Percentiles rank a stretch among this genome's conserved stretches.
These are phyloP conservation scores for Cryoendolithus antarcticus DNA, from an alignment of 2,329 filamentous ascomycete species.

Conservation along the genomic window DNA sequence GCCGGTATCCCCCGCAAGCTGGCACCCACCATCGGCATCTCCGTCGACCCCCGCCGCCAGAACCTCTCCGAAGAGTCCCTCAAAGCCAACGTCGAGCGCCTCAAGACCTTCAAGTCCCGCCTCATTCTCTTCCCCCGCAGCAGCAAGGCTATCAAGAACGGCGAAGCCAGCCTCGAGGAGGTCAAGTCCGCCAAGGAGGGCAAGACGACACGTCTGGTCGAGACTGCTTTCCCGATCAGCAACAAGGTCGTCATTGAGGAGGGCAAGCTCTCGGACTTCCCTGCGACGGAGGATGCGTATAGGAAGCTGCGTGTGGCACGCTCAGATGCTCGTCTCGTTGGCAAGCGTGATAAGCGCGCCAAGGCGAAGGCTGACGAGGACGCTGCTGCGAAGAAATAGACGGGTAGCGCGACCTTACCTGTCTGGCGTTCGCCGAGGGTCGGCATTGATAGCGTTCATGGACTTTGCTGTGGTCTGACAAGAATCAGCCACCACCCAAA, in stretches of 20 bases:
- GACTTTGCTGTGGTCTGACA: too few species aligned
- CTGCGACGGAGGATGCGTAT: slow-evolving; percentile 77
- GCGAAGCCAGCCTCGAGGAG: slow-evolving; percentile 73
- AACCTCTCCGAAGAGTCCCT: slow-evolving; percentile 96
- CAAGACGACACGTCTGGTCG: slow-evolving; percentile 29
- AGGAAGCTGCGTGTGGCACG: slow-evolving; percentile 71
- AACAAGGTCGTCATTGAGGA: slow-evolving; percentile 63
- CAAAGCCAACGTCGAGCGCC: slow-evolving; percentile 86
- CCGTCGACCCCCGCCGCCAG: slow-evolving; percentile 90
- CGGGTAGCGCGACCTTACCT: slow-evolving; percentile 3
- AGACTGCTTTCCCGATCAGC: slow-evolving; percentile 57
- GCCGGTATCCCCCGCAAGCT: slow-evolving; percentile 90
- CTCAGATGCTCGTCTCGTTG: slow-evolving; percentile 67
- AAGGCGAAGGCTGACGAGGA: slow-evolving; percentile 79
- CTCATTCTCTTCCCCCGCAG: slow-evolving; percentile 97
- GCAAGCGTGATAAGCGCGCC: slow-evolving; percentile 84
- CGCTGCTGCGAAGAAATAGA: slow-evolving; percentile 69
- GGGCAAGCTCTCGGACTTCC: slow-evolving; percentile 58
- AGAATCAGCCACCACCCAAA: too few species aligned
- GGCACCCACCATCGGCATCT: slow-evolving; percentile 90
- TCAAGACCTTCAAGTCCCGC: slow-evolving; percentile 93
- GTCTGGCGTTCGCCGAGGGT: slow-evolving; percentile 4
- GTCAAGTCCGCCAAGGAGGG: slow-evolving; percentile 56
- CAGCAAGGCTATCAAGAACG: slow-evolving; percentile 84
- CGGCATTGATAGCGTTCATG: slow-evolving; percentile 6